Base-by-base conservation (phyloP, 148 eudicot species). In the Simmondsia chinensis region DNA sequence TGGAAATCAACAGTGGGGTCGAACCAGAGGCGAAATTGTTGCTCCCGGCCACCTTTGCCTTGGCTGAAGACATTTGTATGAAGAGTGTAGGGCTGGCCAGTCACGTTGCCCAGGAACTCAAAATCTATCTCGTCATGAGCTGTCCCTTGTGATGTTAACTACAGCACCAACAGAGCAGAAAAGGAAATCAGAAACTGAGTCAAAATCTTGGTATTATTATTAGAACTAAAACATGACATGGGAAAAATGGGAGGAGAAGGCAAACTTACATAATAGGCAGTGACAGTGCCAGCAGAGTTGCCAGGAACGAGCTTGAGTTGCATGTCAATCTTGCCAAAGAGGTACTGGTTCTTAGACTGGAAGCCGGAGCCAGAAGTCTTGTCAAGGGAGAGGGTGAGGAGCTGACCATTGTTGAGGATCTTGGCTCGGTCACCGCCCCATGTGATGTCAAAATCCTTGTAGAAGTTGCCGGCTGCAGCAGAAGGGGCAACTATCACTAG, bases 41-140 rank as follows among this genome's bases (percentile, higher is more conserved):
- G 31, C 32, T 43, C 48, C 32, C 20, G 29, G 2, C 5, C 48
- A 43, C 48, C 48, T n/a, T 22, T n/a, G 18, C 48, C 48, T 9
- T 43, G 29, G 48, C 48, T 22, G 48, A n/a, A 43, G 7, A 43
- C 32, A 8, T 43, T 43, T 12, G 48, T 43, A 14, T 43, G 48
- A 17, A 43, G 48, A n/a, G 48, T 43, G 48, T 43, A 43, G 0
- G 48, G 48, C 14, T 43, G 48, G 4, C 48, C 48, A 7, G 48
- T 22, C 3, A 29, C 7, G 10, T 29, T 29, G 10, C 33, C 33
- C 7, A 29, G 33, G 33, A 29, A 29, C 10, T 29, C 33, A 10
- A 29, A 29, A 10, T 29, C 33, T 6, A 29, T 29, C 10, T 29
- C 33, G 33, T 29, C 33, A 10, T 29, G 33, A 5, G 6, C 10